Evolutionary conservation across 805 yeast genomes (phyloP).

Genomic region (Kazachstania kunashirensis): DNA sequence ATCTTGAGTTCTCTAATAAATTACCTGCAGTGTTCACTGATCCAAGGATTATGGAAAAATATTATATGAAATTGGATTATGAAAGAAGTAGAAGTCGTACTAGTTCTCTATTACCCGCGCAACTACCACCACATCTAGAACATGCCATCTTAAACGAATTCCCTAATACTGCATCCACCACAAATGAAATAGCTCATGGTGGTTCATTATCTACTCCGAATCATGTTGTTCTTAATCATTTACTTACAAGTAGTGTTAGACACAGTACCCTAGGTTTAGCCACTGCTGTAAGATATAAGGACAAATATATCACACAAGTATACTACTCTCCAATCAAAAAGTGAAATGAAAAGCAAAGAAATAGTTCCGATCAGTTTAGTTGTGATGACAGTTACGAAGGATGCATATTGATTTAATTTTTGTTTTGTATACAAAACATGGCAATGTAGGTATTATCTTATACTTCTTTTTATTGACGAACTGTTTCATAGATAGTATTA

Average conservation of each 20-base stretch:
- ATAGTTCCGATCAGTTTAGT: too few species aligned
- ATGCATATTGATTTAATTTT: too few species aligned
- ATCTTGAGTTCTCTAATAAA: conserved; percentile 43
- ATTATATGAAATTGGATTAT: conserved; percentile 58
- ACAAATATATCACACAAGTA: conserved; percentile 84
- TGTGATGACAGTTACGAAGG: too few species aligned
- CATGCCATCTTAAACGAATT: conserved; percentile 78
- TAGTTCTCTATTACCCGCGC: conserved; percentile 77
- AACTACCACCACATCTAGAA: conserved; percentile 91
- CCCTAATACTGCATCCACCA: conserved; percentile 19
- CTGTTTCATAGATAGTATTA: too few species aligned
- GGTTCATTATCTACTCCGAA: conserved; percentile 80
- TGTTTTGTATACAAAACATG: too few species aligned
- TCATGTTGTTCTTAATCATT: conserved; percentile 85
- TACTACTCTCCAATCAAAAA: conserved; percentile 60
- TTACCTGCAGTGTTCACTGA: conserved; percentile 79
- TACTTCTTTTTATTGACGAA: too few species aligned
- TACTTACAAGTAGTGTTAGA: conserved; percentile 90
- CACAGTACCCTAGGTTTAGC: conserved; percentile 91
- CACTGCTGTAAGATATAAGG: conserved; percentile 73
- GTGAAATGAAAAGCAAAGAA: too few species aligned
- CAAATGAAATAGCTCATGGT: conserved; percentile 8
- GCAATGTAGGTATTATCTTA: too few species aligned
- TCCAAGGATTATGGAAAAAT: conserved; percentile 78
- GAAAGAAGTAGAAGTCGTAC: conserved; percentile 45